A percentile compares a stretch with the other conserved stretches of the same genome.
These are phyloP conservation scores for Nakaseomyces nivariensis DNA, from an alignment of 1,139 yeast genomes.

Conservation along the genomic window DNA sequence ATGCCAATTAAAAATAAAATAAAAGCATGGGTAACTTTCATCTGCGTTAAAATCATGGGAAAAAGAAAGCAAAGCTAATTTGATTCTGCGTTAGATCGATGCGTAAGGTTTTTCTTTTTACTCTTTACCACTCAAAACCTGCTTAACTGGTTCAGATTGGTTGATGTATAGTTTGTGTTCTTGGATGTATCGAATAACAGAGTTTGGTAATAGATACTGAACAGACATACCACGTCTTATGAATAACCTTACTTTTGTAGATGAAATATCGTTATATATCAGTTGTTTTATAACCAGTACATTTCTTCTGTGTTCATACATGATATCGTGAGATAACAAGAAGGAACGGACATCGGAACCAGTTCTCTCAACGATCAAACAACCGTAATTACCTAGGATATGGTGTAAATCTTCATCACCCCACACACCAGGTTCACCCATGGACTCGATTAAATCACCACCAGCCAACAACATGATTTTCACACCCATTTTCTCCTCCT, in stretches of 20 bases:
- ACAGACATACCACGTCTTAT: conserved; percentile 94
- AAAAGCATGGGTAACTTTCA: background rate
- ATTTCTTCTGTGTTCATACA: conserved; percentile 93
- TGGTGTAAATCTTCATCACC: conserved; percentile 93
- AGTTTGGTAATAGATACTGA: conserved; percentile 85
- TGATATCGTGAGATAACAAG: conserved; percentile 82
- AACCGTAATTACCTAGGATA: conserved; percentile 89
- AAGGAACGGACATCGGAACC: conserved; percentile 93
- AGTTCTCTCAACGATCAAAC: conserved; percentile 91
- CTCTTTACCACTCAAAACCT: conserved; percentile 52
- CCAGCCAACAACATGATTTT: conserved; percentile 96
- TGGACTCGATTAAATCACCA: conserved; percentile 91
- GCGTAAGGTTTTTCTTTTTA: conserved; percentile 4
- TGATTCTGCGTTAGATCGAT: background rate
- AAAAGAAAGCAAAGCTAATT: too few relatives aligned
- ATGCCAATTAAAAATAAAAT: too few relatives aligned
- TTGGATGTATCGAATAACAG: conserved; percentile 88
- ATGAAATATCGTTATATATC: conserved; percentile 89
- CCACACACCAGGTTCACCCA: conserved; percentile 99
- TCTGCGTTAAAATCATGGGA: background rate
- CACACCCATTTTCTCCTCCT: conserved; percentile 60
- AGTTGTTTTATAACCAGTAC: conserved; percentile 90
- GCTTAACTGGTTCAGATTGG: conserved; percentile 89
- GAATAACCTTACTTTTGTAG: conserved; percentile 87
- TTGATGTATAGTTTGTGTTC: conserved; percentile 78